Percentiles rank a stretch among this genome's conserved stretches.
Conservation (phyloP, 73 alveolate species). For the Diophrys appendiculata region DNA sequence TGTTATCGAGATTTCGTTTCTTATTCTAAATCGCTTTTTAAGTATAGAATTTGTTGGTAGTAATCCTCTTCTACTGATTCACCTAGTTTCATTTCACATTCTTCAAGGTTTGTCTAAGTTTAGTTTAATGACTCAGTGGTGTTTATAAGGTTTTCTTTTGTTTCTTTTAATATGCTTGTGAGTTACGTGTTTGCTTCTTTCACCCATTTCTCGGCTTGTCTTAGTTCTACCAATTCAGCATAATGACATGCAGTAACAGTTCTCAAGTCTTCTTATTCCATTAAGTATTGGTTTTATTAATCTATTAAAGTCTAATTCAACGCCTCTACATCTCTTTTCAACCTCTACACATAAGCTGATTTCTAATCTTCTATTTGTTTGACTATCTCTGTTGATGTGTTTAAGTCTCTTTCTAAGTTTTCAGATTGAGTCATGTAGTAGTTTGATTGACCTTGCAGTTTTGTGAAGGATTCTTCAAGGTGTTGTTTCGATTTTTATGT, state of each 20-base stretch:
- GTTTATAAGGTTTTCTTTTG: not conserved
- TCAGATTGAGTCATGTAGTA: constrained; percentile 8
- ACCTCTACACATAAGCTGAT: not conserved
- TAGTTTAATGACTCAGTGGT: not conserved
- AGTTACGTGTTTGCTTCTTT: not conserved
- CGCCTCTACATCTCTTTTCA: not conserved
- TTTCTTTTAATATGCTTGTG: not conserved
- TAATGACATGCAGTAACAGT: not conserved
- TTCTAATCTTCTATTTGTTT: constrained; percentile 23
- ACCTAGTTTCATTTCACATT: not conserved
- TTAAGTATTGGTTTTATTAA: too few species aligned
- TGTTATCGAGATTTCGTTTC: too few species aligned
- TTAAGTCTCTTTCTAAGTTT: constrained; percentile 24
- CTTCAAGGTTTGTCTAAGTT: not conserved
- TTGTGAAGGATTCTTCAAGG: constrained; percentile 9
- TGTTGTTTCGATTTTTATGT: not conserved
- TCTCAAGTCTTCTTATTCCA: not conserved
- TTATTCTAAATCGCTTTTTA: not conserved
- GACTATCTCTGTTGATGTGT: constrained; percentile 19
- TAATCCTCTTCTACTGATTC: not conserved
- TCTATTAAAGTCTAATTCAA: not conserved
- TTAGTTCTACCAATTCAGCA: not conserved
- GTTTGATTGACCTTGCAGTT: constrained; percentile 9
- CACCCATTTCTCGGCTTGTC: not conserved
- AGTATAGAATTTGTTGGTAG: too few species aligned